These are phyloP conservation scores for Aspergillus carlsbadensis DNA, from an alignment of 495 filamentous ascomycete species.

Conservation along the genomic window DNA sequence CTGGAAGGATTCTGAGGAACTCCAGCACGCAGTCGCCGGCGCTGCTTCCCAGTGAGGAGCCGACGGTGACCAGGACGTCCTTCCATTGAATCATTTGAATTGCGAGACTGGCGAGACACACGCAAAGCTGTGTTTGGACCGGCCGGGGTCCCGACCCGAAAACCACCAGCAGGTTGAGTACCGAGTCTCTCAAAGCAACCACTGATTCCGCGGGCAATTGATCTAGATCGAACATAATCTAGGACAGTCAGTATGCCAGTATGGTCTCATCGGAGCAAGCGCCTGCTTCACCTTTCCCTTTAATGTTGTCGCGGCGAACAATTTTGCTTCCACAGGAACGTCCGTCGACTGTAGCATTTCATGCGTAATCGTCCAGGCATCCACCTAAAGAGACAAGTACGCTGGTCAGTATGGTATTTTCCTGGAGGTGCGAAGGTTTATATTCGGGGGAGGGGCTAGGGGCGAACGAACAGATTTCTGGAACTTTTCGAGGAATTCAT, in stretches of 20 bases:
- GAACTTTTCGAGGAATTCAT: constrained; percentile 89
- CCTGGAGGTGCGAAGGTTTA: not conserved
- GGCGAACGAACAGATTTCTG: constrained; percentile 87
- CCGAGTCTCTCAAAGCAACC: constrained; percentile 72
- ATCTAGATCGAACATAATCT: constrained; percentile 83
- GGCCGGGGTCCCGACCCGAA: constrained; percentile 84
- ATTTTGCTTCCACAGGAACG: constrained; percentile 75
- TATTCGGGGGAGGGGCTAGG: constrained; percentile 14
- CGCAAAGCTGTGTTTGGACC: constrained; percentile 90
- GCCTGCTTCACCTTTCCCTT: constrained; percentile 83
- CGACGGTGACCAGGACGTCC: constrained; percentile 80
- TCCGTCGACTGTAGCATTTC: constrained; percentile 74
- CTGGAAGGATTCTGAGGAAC: constrained; percentile 92
- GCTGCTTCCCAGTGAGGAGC: constrained; percentile 72
- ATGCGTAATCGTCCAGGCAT: constrained; percentile 88
- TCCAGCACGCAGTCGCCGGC: constrained; percentile 84
- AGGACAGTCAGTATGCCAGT: constrained; percentile 28
- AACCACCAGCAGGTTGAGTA: constrained; percentile 72
- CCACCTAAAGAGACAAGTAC: constrained; percentile 52
- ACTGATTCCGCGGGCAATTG: constrained; percentile 79
- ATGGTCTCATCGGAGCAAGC: constrained; percentile 11
- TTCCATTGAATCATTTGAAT: constrained; percentile 98
- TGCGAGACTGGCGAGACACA: constrained; percentile 88
- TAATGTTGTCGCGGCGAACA: constrained; percentile 95
- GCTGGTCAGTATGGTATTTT: constrained; percentile 10